A percentile compares a stretch with the other conserved stretches of the same genome.
Conservation (phyloP, 2,329 filamentous ascomycete genomes). For the Microcyclosporella mali region DNA sequence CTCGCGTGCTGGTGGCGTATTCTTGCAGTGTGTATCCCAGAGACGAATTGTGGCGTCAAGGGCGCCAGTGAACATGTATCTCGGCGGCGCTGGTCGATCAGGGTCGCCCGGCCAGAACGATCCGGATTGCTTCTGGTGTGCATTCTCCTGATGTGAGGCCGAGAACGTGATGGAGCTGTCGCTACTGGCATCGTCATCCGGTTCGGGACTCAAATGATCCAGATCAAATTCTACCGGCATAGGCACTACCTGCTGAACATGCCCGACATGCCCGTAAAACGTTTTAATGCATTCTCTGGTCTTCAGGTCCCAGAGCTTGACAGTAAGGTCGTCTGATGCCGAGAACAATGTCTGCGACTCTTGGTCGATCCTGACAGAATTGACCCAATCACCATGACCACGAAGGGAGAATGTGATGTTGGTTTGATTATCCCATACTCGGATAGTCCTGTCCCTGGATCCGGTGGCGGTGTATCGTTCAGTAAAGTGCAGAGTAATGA, state of each 20-base stretch:
- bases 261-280: conserved; percentile 86
- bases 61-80: conserved; percentile 88
- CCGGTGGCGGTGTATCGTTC: conserved; percentile 78
- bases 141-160: conserved; percentile 13
- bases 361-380: conserved; percentile 83
- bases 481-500: conserved; percentile 84
- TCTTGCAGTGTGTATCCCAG: conserved; percentile 63
- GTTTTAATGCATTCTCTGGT: conserved; percentile 67
- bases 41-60: conserved; percentile 86
- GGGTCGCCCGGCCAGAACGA: conserved; percentile 55
- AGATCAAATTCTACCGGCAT: conserved; percentile 85
- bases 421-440: conserved; percentile 69
- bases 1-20: conserved; percentile 5
- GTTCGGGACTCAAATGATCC: conserved; percentile 57
- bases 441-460: conserved; percentile 81
- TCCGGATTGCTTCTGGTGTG: conserved; percentile 15
- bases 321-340: conserved; percentile 85
- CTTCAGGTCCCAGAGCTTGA: conserved; percentile 90
- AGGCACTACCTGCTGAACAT: conserved; percentile 84
- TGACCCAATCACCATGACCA: conserved; percentile 92
- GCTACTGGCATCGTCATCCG: conserved; percentile 36
- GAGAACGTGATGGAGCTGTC: conserved; percentile 24
- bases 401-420: conserved; percentile 68
- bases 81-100: conserved; percentile 66
- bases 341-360: conserved; percentile 71